A percentile compares a stretch with the other conserved stretches of the same genome.
phyloP scores from a whole-genome alignment of 768 basidiomycete species.

The Boletus coccyginus region DNA sequence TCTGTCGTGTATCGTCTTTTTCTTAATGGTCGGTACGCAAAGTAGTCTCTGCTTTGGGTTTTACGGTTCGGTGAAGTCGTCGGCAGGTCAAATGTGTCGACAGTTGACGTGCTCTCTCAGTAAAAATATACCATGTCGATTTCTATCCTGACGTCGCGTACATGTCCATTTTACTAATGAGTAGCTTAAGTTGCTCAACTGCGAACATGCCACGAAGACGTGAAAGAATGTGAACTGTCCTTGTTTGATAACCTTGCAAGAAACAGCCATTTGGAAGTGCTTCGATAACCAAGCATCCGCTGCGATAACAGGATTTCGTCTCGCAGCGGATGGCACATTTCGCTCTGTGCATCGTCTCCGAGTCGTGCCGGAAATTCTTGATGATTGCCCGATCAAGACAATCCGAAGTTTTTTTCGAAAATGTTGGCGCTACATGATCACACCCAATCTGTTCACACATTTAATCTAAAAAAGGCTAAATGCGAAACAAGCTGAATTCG shows the following conservation, averaged over 20 bases:
- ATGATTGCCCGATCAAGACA: too few species aligned
- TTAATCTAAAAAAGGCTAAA: too few species aligned
- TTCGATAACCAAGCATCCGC: too few species aligned
- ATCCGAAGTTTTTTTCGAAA: too few species aligned
- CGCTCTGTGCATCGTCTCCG: too few species aligned
- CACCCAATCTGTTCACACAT: too few species aligned
- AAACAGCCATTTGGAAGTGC: not conserved
- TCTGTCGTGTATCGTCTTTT: not conserved
- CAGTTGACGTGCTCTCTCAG: not conserved
- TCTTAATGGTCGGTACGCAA: not conserved
- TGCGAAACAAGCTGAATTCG: too few species aligned
- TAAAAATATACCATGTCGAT: not conserved
- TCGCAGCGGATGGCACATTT: too few species aligned
- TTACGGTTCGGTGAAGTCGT: not conserved
- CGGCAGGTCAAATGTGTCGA: not conserved
- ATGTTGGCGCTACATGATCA: too few species aligned
- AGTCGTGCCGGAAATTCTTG: too few species aligned
- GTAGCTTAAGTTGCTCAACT: not conserved
- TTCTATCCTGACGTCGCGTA: constrained; percentile 1
- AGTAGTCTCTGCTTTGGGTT: not conserved
- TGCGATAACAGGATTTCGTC: too few species aligned
- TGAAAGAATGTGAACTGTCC: not conserved
- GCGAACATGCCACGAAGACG: not conserved
- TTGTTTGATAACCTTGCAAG: not conserved
- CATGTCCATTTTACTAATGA: not conserved